Evolutionary conservation across 2,329 filamentous ascomycete genomes (phyloP).

Genomic region (Rhinocladiella similis): DNA sequence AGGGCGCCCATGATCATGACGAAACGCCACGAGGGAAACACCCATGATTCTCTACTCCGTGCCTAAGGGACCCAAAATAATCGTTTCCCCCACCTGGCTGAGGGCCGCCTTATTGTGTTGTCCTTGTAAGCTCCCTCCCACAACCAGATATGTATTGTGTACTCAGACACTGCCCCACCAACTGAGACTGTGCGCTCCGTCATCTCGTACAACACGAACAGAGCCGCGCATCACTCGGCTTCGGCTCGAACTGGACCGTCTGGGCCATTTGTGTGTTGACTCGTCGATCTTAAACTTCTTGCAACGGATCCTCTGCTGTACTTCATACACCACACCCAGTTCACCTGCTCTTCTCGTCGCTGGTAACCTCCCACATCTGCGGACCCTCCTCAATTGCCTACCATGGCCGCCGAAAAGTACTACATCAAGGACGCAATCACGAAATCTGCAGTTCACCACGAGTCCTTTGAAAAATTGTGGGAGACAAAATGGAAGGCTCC

Average conservation of each 20-base stretch:
- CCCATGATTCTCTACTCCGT: no score
- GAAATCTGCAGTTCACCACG: constrained; percentile 56
- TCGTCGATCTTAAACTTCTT: not conserved
- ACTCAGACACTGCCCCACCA: not conserved
- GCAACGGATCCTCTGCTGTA: not conserved
- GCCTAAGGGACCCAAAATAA: no score
- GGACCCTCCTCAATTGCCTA: not conserved
- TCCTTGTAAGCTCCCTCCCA: no score
- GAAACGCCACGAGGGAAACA: no score
- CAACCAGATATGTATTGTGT: no score
- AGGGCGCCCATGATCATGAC: no score
- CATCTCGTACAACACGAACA: not conserved
- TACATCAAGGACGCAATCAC: constrained; percentile 49
- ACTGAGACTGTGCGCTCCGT: not conserved
- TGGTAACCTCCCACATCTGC: not conserved
- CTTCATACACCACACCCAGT: not conserved
- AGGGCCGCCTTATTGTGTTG: no score
- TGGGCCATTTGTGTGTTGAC: constrained; percentile 1
- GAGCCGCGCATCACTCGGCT: not conserved
- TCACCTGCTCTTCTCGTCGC: no score
- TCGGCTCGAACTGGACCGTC: not conserved
- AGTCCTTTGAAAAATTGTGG: constrained; percentile 65
- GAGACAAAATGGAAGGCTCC: constrained; percentile 74
- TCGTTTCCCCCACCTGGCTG: no score
- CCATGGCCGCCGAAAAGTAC: constrained; percentile 28